Evolutionary conservation across 1,284 basidiomycete genomes (phyloP), one percentile per base, ranked within the genome.

Genomic region (Tylopilus orsonianus): DNA sequence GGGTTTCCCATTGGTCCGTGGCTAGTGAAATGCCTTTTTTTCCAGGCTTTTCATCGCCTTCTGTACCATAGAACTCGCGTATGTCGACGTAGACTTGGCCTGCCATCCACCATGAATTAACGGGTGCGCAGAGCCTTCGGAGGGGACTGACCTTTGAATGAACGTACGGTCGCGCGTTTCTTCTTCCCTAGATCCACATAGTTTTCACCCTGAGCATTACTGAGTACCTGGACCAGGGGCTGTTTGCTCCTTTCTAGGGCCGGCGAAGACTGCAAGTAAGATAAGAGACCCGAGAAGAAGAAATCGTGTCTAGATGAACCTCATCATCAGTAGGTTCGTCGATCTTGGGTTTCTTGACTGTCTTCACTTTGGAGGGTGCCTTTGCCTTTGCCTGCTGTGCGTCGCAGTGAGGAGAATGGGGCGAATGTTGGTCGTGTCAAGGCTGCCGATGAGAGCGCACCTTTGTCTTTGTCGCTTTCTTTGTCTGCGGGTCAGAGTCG

Each of bases 1-100:
- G 67, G 13, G 62, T 58, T 38, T 81, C 70, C 87, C 87, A 90
- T 79, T 90, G 88, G 30, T 91, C 90, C 0, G 69, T 38, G 9
- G 70, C 70, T n/a, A 93, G 71, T 0, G 83, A 78, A 48, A 93
- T 86, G 7, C 90, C 90, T 59, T 93, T 93, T 66, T 87, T 86
- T 0, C 89, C 87, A 0, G 90, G 90, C 55, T 87, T 90, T 53
- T 81, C 75, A n/a, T 79, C 78, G 18, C 79, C 78, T 58, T 87
- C 60, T 37, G 52, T 9, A 6, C 56, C 62, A n/a, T 66, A 93
- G 59, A 76, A 91, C 67, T 93, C 90, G 44, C 91, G 80, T 46
- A 94, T 85, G 62, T 93, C 88, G 14, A 93, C 62, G 41, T 83
- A 71, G 2, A 74, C 58, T n/a, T 69, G 68, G 26, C 77, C 79